Base-by-base conservation (phyloP, 2,329 filamentous ascomycete species). In the Venturia pyrina region DNA sequence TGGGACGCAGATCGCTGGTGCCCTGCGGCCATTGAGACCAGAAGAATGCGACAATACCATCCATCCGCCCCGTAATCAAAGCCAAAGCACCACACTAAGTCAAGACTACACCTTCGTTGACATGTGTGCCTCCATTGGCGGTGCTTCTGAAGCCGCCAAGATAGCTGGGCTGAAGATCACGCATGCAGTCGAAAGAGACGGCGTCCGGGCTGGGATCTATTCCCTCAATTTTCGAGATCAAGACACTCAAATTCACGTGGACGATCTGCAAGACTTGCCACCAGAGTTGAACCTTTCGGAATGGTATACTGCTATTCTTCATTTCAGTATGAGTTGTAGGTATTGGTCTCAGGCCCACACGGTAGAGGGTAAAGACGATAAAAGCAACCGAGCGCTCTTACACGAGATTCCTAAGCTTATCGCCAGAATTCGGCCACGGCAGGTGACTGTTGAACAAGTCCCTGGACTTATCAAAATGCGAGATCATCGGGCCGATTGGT, bases 371-470 rank as follows among this genome's bases (percentile, higher is more conserved):
- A 37, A 64, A 34, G 19, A 37, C 2, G 62, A 64, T 41, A 15
- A 64, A 11, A 15, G 5, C 4, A 64, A 64, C 15, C 11, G 19
- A 34, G 17, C 5, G 1, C 28, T 64, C 7, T 13, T 50, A 2
- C 44, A 7, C 19, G 15, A 50, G 17, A 50, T 48, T 7, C 48
- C 43, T 11, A 28, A 50, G 17, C 13, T 50, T 10, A 48, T 64
- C 19, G 3, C 11, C 1, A 19, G 7, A 3, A 4, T 64, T 50
- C 41, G 13, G 13, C 62, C 62, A 10, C 43, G 41, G 5, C 62
- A 64, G 17, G 41, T 56, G 5, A 19, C 13, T 13, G 37, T 64
- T 11, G 62, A 64, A 44, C 62, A 64, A n/a, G 62, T 64, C 1
- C 37, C 40, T 53, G 62, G 62, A 3, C 24, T 64, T 21, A 46